phyloP scores from a whole-genome alignment of 495 filamentous ascomycete species.

The Sordaria brevicollis region DNA sequence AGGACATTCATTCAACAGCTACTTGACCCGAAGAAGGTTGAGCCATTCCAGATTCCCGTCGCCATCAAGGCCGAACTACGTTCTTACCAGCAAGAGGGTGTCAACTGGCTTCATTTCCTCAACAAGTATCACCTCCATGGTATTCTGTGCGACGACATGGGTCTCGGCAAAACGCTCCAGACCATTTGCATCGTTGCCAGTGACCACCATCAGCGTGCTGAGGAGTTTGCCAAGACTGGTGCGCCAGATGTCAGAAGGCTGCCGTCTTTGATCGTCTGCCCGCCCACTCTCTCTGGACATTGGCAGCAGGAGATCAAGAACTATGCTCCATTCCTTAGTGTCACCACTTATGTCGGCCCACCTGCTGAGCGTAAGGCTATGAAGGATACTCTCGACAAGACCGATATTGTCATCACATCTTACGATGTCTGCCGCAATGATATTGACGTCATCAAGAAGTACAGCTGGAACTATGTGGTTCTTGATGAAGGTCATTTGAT shows the following conservation, averaged over 20 bases:
- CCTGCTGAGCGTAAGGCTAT: constrained; percentile 66
- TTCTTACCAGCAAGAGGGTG: constrained; percentile 96
- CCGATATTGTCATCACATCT: constrained; percentile 91
- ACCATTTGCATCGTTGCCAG: constrained; percentile 96
- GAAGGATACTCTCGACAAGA: constrained; percentile 53
- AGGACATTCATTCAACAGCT: constrained; percentile 95
- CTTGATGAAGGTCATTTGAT: constrained; percentile 97
- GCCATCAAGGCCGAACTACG: constrained; percentile 92
- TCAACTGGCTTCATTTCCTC: constrained; percentile 97
- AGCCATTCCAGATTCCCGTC: constrained; percentile 86
- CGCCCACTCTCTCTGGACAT: constrained; percentile 93
- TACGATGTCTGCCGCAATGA: constrained; percentile 97
- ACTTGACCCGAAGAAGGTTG: constrained; percentile 89
- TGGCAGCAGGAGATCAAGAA: constrained; percentile 96
- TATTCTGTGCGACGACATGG: constrained; percentile 99
- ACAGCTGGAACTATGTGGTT: constrained; percentile 95
- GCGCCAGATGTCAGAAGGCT: constrained; percentile 65
- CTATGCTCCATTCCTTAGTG: constrained; percentile 87
- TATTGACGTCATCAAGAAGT: constrained; percentile 66
- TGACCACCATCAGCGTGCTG: constrained; percentile 86
- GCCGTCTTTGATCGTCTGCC: constrained; percentile 90
- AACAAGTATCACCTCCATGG: constrained; percentile 96
- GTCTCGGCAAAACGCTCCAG: constrained; percentile 93
- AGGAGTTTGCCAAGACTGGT: constrained; percentile 75
- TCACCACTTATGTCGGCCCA: constrained; percentile 81